phyloP scores from a whole-genome alignment of 495 filamentous ascomycete genomes.

The Aspergillus heteromorphus region DNA sequence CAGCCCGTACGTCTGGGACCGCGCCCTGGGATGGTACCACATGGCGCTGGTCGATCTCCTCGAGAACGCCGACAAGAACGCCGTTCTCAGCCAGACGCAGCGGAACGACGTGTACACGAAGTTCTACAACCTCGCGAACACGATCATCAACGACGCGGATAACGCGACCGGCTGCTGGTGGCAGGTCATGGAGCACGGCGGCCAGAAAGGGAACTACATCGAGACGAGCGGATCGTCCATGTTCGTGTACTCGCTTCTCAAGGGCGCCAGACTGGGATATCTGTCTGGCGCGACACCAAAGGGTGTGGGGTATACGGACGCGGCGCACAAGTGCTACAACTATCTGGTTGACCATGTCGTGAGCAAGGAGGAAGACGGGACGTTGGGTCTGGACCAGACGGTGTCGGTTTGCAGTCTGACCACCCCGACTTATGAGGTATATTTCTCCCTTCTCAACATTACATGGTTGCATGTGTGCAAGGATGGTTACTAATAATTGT shows the following conservation, averaged over 20 bases:
- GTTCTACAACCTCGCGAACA: constrained; percentile 35
- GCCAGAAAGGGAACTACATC: constrained; percentile 51
- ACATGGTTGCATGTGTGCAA: not conserved
- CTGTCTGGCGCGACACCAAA: constrained; percentile 9
- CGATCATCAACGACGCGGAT: constrained; percentile 41
- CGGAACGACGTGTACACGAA: constrained; percentile 29
- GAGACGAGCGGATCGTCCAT: constrained; percentile 56
- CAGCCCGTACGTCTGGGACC: constrained; percentile 51
- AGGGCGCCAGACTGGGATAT: constrained; percentile 45
- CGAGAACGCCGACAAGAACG: constrained; percentile 34
- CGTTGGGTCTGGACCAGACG: constrained; percentile 48
- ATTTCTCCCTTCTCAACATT: constrained; percentile 8
- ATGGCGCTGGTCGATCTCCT: constrained; percentile 54
- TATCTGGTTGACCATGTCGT: constrained; percentile 38
- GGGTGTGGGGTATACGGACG: not conserved
- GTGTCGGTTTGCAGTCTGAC: constrained; percentile 52
- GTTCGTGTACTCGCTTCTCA: constrained; percentile 52
- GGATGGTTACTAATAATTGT: too few relatives aligned
- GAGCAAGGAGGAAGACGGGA: constrained; percentile 30
- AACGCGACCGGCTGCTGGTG: constrained; percentile 51
- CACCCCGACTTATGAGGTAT: constrained; percentile 44
- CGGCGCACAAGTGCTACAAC: constrained; percentile 33
- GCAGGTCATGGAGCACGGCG: constrained; percentile 49
- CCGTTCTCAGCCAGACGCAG: constrained; percentile 18
- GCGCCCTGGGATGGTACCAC: constrained; percentile 56